Base-by-base conservation (phyloP, 208 protist genomes). In the Porcisia hertigi region DNA sequence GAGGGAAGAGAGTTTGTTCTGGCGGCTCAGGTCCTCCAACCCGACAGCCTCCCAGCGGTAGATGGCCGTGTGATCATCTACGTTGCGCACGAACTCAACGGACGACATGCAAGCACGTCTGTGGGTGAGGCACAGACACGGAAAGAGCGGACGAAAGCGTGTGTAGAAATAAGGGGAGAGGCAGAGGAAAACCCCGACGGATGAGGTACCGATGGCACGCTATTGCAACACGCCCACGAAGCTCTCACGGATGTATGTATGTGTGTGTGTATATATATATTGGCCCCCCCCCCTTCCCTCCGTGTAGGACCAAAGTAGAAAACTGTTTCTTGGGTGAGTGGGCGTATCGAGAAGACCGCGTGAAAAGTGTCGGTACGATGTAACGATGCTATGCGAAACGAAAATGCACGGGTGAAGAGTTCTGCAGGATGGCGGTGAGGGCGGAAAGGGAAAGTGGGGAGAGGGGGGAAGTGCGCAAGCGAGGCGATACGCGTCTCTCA, bases 1-100 rank as follows among this genome's bases (percentile, higher is more conserved):
- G 14, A 94, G 84, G 5, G 92, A 95, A 41, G 77, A 85, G 9
- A 94, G 70, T 75, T 97, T 97, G 89, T 97, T 97, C 14, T 85
- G 71, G 4, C 89, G 87, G 36, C 79, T 90, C 4, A 97, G 82
- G 49, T 89, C 71, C 23, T 76, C 62, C 18, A 94, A 63, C 25
- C 88, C 88, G 5, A 47, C 3, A 16, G 82, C 72, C 8, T 67
- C 70, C 88, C 88, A 93, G 14, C 74, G 71, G 76, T 93, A 83
- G 30, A 86, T 83, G 23, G 85, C 87, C n/a, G 85, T 79, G 67
- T 88, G 69, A 6, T 73, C 77, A 45, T 80, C 76, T 18, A 87
- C 86, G 75, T 92, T 94, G 70, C 81, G 84, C 41, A 94, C 67
- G 60, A 92, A 85, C 67, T 86, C 81, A 14, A 88, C 88, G 20